Evolutionary conservation across 1,284 basidiomycete genomes (phyloP).

Genomic region (Acaromyces ingoldii): DNA sequence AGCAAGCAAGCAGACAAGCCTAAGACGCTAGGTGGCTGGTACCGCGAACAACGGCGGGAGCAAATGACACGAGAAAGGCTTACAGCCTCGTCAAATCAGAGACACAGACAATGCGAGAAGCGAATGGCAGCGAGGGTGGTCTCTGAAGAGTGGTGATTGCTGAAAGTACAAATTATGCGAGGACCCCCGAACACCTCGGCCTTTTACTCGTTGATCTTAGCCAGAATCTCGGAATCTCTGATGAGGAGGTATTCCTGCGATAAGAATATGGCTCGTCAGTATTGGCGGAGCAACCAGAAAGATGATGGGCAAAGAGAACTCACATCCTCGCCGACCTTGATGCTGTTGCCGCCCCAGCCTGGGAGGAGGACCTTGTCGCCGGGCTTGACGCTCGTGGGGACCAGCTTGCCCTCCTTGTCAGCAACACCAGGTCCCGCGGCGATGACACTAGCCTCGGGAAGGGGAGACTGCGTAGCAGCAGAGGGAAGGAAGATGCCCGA

Average conservation of each 20-base stretch:
- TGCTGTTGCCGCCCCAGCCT: constrained; percentile 89
- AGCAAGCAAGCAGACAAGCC: too few species aligned
- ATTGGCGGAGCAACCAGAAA: background rate
- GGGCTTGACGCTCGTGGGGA: constrained; percentile 74
- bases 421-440: constrained; percentile 88
- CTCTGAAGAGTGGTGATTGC: too few species aligned
- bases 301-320: constrained; percentile 49
- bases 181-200: too few species aligned
- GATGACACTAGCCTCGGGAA: constrained; percentile 94
- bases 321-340: constrained; percentile 96
- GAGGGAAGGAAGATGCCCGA: constrained; percentile 85
- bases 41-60: too few species aligned
- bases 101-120: too few species aligned
- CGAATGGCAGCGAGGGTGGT: too few species aligned
- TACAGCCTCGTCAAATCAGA: too few species aligned
- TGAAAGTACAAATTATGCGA: too few species aligned
- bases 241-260: constrained; percentile 86
- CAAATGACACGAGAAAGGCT: too few species aligned
- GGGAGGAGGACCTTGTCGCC: constrained; percentile 91
- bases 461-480: constrained; percentile 71
- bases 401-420: constrained; percentile 72
- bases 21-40: too few species aligned
- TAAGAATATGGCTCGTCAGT: constrained; percentile 2
- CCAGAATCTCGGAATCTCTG: constrained; percentile 91
- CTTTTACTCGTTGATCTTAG: constrained; percentile 77